A percentile compares a stretch with the other conserved stretches of the same genome.
Conservation (phyloP, 208 protist genomes). For the Leishmania turanica region DNA sequence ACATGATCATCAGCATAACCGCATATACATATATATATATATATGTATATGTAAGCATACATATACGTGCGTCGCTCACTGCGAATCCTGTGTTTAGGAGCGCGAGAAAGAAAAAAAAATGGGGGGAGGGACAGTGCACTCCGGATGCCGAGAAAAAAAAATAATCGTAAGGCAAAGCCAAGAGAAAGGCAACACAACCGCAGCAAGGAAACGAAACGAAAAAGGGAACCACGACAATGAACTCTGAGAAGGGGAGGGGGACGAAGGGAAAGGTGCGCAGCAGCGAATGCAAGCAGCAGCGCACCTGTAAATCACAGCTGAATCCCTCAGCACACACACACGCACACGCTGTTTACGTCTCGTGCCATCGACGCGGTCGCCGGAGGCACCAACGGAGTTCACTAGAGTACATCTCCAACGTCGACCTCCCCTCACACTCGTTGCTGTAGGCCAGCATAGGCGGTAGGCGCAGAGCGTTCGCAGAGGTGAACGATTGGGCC, state of each 20-base stretch:
- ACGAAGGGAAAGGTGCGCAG: neutral
- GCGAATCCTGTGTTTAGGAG: neutral
- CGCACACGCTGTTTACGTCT: neutral
- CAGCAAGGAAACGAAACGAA: neutral
- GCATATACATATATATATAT: neutral
- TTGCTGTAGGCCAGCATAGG: constrained; percentile 28
- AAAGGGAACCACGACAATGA: neutral
- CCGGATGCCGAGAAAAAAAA: neutral
- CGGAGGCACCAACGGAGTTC: constrained; percentile 23
- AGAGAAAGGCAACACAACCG: neutral
- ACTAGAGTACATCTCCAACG: constrained; percentile 26
- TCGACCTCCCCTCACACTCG: neutral
- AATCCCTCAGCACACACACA: neutral
- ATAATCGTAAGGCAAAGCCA: neutral
- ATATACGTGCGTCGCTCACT: neutral
- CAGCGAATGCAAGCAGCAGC: neutral
- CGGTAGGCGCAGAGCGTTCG: neutral
- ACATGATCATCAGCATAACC: neutral
- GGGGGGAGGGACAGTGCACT: too few species aligned
- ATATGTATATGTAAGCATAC: neutral
- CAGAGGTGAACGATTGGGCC: neutral
- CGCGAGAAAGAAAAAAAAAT: neutral
- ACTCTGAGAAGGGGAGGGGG: neutral
- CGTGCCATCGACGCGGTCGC: constrained; percentile 7
- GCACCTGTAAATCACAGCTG: neutral